These are phyloP conservation scores for Chaetomium fimeti DNA, from an alignment of 495 filamentous ascomycete genomes.

Conservation along the genomic window DNA sequence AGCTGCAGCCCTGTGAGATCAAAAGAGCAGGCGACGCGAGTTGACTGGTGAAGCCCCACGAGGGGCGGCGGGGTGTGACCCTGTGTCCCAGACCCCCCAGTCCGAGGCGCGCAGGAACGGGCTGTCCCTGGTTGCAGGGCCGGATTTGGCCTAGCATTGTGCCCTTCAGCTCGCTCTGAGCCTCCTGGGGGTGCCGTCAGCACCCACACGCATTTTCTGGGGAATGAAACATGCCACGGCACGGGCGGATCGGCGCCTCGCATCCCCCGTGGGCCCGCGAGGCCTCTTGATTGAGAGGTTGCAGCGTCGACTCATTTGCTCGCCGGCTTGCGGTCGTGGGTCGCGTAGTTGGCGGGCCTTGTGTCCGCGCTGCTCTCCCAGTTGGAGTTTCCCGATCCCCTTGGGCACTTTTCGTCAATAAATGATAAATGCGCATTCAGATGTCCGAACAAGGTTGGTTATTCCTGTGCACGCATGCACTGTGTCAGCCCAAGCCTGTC, in stretches of 20 bases:
- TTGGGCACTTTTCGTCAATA: too few relatives aligned
- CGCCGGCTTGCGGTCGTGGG: not conserved
- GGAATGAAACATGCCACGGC: constrained; percentile 7
- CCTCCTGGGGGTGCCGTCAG: constrained; percentile 12
- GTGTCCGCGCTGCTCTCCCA: too few relatives aligned
- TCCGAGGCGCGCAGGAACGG: constrained; percentile 12
- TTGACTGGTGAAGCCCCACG: not conserved
- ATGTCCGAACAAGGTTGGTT: too few relatives aligned
- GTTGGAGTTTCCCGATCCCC: too few relatives aligned
- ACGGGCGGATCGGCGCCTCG: constrained; percentile 5
- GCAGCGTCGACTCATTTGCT: not conserved
- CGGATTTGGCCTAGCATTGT: constrained; percentile 13
- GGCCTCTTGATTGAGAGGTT: not conserved
- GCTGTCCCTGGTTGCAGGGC: not conserved
- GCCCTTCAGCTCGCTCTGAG: constrained; percentile 16
- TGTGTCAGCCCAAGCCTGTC: not conserved
- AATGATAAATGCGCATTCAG: too few relatives aligned
- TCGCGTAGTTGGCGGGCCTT: not conserved
- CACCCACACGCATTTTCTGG: constrained; percentile 5
- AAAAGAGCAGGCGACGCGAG: not conserved
- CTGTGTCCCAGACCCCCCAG: constrained; percentile 6
- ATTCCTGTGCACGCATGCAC: too few relatives aligned
- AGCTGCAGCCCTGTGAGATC: not conserved
- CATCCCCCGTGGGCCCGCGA: not conserved
- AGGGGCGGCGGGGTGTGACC: constrained; percentile 6